phyloP scores from a whole-genome alignment of 2,329 filamentous ascomycete species.

The Cladophialophora chaetospira region DNA sequence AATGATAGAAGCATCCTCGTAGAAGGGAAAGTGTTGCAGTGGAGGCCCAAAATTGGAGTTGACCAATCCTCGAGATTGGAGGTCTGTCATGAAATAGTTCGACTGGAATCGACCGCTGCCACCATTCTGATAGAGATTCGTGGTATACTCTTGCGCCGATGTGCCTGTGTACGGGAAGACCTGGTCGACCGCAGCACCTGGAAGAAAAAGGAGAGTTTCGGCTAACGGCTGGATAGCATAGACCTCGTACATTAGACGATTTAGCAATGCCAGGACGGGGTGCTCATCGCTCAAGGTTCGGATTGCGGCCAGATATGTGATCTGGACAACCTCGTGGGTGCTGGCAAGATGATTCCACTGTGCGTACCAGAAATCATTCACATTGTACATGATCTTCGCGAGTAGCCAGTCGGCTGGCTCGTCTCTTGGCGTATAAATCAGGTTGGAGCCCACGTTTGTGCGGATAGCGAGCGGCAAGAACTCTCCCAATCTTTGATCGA shows the following conservation, averaged over 20 bases:
- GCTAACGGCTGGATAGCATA: conserved; percentile 17
- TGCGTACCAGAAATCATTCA: conserved; percentile 18
- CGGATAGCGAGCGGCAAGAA: conserved; percentile 17
- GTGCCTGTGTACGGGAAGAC: conserved; percentile 14
- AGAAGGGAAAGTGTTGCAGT: conserved; percentile 17
- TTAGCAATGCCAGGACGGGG: conserved; percentile 12
- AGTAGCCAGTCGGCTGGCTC: conserved; percentile 14
- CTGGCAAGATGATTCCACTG: conserved; percentile 20
- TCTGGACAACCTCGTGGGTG: conserved; percentile 21
- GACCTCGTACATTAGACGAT: conserved; percentile 19
- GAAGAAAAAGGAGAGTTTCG: conserved; percentile 11
- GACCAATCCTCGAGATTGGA: conserved; percentile 13
- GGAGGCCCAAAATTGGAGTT: conserved; percentile 16
- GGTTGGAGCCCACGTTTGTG: conserved; percentile 14
- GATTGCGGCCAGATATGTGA: conserved; percentile 15
- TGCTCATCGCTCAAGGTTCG: conserved; percentile 17
- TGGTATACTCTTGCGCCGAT: conserved; percentile 14
- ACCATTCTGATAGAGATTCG: conserved; percentile 10
- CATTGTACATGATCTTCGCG: conserved; percentile 21
- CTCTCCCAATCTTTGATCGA: conserved; percentile 6
- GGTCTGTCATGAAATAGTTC: conserved; percentile 15
- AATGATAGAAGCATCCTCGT: conserved; percentile 17
- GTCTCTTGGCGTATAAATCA: conserved; percentile 13
- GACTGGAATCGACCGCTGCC: conserved; percentile 16
- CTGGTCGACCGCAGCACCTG: conserved; percentile 18